Evolutionary conservation across 129 eudicot species (phyloP), one percentile per base, ranked within the genome.

Genomic region (Helianthus tuberosus): DNA sequence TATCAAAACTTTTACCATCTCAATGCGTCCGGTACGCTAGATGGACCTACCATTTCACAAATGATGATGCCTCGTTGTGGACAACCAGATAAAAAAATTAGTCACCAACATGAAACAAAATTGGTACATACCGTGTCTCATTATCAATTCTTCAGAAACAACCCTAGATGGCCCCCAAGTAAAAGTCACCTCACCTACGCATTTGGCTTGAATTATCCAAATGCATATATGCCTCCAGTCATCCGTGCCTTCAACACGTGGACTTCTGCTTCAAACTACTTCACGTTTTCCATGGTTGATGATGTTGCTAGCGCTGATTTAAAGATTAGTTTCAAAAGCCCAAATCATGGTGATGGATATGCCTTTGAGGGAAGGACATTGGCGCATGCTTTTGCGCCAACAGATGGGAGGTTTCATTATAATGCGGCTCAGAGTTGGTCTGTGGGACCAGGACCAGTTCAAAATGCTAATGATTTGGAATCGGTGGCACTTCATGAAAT

Each of bases 1-100:
- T 75, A 66, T 58, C 79, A 75, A 66, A 43, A n/a, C 15, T 75
- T 65, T 66, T 75, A 20, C 66, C 73, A 41, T 41, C 57, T 75
- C 8, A 75, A 66, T 6, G 14, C 47, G 0, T 65, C 66, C 0
- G 79, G 79, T 6, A 75, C 35, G 11, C 3, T 75, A 66, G 79
- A 75, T 4, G 44, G 1, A 1, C 16, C 64, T 4, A 75, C 79
- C 9, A 1, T 75, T 75, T 75, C 73, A 1, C 66, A 54, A 41
- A 75, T 75, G 66, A 17, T 39, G 54, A 25, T 14, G 32, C 48
- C 69, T 44, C 77, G 69, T 73, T 73, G 59, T 46, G 77, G 77
- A 14, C 17, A 14, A 8, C 60, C 32, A 6, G 69, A 75, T 75
- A 52, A n/a, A 29, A 23, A n/a, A 41, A 5, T 0, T 27, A 5